Percentiles rank a stretch among this genome's conserved stretches.
phyloP scores from a whole-genome alignment of 768 basidiomycete species.

The Scleroderma citrinum region DNA sequence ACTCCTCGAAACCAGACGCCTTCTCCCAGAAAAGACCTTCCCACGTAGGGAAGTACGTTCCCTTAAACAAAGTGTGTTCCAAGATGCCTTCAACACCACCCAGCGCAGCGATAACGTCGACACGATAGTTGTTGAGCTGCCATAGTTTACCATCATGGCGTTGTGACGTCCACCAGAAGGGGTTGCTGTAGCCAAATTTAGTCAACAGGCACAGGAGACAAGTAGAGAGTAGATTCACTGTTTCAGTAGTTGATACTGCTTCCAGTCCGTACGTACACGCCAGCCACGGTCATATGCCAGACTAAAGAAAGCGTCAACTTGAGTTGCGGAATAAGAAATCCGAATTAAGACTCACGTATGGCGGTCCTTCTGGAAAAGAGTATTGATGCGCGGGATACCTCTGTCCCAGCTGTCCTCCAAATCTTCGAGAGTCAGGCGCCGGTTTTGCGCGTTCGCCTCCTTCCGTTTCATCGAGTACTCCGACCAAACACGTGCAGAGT shows the following conservation, averaged over 20 bases:
- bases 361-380: conserved; percentile 96
- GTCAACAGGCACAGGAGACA: background rate
- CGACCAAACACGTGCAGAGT: conserved; percentile 98
- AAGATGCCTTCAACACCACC: conserved; percentile 96
- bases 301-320: conserved; percentile 30
- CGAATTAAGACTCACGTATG: conserved; percentile 64
- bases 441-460: conserved; percentile 98
- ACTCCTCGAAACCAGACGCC: conserved; percentile 94
- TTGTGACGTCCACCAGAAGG: conserved; percentile 99
- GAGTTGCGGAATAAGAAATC: background rate
- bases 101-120: conserved; percentile 96
- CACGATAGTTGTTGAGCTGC: conserved; percentile 97
- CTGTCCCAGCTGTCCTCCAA: conserved; percentile 98
- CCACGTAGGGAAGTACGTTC: conserved; percentile 97
- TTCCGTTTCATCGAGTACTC: conserved; percentile 99
- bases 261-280: conserved; percentile 97
- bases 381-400: conserved; percentile 98
- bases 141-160: conserved; percentile 94
- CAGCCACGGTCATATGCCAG: conserved; percentile 98
- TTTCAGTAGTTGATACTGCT: conserved; percentile 91
- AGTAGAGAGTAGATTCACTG: conserved; percentile 47
- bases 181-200: conserved; percentile 55
- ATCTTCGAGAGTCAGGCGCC: conserved; percentile 94
- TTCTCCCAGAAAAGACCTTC: conserved; percentile 99
- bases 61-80: conserved; percentile 96